Conservation (phyloP, 768 basidiomycete genomes). For the Termitomyces bulborhizus region DNA sequence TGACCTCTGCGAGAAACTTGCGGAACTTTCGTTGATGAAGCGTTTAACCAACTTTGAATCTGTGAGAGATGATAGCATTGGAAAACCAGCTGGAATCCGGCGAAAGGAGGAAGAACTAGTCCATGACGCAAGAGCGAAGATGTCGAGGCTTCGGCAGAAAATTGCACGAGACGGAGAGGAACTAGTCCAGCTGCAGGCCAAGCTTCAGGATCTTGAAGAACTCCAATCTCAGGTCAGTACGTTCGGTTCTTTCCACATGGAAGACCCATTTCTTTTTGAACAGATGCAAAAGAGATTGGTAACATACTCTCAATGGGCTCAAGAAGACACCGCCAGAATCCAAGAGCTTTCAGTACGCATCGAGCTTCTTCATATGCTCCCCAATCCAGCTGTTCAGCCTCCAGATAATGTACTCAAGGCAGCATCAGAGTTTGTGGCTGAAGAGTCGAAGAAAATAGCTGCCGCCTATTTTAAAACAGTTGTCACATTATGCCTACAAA, state of each 20-base stretch:
- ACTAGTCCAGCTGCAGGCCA: not conserved
- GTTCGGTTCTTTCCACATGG: too few relatives aligned
- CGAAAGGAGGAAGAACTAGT: not conserved
- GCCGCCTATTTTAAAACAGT: not conserved
- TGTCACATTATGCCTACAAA: not conserved
- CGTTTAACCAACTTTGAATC: not conserved
- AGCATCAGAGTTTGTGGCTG: not conserved
- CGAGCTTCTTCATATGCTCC: not conserved
- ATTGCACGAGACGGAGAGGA: not conserved
- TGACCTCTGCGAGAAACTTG: not conserved
- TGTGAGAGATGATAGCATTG: not conserved
- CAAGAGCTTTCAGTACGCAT: not conserved
- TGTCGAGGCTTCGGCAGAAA: not conserved
- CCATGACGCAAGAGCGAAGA: not conserved
- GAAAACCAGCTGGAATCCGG: not conserved
- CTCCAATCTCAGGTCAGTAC: not conserved
- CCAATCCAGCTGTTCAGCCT: not conserved
- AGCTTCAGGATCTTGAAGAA: constrained; percentile 1
- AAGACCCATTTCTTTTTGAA: not conserved
- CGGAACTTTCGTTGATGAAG: not conserved
- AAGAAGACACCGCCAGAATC: constrained; percentile 1
- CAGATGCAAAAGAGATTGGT: constrained; percentile 4
- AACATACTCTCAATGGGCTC: not conserved
- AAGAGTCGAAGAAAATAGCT: not conserved
- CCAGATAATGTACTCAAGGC: not conserved